Percentiles rank a stretch among this genome's conserved stretches.
phyloP scores from a whole-genome alignment of 495 filamentous ascomycete genomes.

The Neurospora sp. region DNA sequence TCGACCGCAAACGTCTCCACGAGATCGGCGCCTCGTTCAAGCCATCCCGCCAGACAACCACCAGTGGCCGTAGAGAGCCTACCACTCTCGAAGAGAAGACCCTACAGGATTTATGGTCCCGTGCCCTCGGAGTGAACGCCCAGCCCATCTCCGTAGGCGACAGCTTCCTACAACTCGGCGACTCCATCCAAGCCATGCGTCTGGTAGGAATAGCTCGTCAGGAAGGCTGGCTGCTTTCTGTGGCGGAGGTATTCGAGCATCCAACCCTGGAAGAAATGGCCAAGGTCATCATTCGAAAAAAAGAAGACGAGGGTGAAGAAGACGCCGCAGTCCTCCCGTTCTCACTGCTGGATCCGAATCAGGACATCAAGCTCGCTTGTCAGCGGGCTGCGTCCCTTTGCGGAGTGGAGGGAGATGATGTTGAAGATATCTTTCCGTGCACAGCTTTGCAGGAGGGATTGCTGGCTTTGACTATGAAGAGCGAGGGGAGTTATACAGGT shows the following conservation, averaged over 20 bases:
- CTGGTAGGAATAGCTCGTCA: slow-evolving; percentile 46
- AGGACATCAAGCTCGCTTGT: not conserved
- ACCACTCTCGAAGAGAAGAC: slow-evolving; percentile 10
- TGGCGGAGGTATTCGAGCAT: slow-evolving; percentile 30
- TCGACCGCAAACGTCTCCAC: slow-evolving; percentile 47
- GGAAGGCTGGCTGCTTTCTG: slow-evolving; percentile 41
- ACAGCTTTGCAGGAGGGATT: slow-evolving; percentile 56
- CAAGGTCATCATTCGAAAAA: not conserved
- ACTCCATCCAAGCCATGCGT: slow-evolving; percentile 61
- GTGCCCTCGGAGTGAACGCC: slow-evolving; percentile 13
- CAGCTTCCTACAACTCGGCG: slow-evolving; percentile 55
- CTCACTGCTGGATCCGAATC: not conserved
- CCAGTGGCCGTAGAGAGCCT: not conserved
- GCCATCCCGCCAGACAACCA: not conserved
- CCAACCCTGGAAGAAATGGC: slow-evolving; percentile 16
- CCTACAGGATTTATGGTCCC: slow-evolving; percentile 22
- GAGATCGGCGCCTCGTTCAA: slow-evolving; percentile 20
- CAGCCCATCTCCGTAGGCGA: slow-evolving; percentile 38
- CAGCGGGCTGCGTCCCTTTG: slow-evolving; percentile 38
- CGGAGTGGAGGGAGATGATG: slow-evolving; percentile 22
- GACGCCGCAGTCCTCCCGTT: slow-evolving; percentile 4
- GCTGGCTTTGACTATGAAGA: slow-evolving; percentile 36
- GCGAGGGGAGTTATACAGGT: slow-evolving; percentile 43
- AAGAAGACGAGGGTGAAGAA: not conserved
- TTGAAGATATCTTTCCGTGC: slow-evolving; percentile 54